Percentiles rank a stretch among this genome's conserved stretches.
Conservation (phyloP, 768 basidiomycete genomes). For the Crepidotus variabilis region DNA sequence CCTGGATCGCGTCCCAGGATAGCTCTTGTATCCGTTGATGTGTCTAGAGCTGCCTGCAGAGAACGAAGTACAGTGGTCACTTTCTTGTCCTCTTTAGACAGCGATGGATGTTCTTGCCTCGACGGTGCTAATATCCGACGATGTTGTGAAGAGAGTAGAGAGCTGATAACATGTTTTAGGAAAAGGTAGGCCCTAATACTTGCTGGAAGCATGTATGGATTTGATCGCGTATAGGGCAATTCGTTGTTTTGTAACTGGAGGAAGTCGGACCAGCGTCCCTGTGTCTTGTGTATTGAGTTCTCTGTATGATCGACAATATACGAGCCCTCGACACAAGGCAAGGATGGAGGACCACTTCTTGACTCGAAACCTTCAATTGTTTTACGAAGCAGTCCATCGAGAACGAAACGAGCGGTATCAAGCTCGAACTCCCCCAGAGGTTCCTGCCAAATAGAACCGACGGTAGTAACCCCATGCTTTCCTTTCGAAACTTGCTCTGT, state of each 20-base stretch:
- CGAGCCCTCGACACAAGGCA: constrained; percentile 2
- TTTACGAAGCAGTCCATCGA: constrained; percentile 45
- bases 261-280: constrained; percentile 44
- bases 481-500: constrained; percentile 2
- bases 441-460: constrained; percentile 3
- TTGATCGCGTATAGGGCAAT: constrained; percentile 36
- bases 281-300: constrained; percentile 3
- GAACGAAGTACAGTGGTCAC: background rate
- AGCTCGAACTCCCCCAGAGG: constrained; percentile 49
- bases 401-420: constrained; percentile 55
- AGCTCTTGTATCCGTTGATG: constrained; percentile 43
- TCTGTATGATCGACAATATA: constrained; percentile 1
- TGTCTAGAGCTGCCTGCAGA: constrained; percentile 27
- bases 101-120: background rate
- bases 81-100: background rate
- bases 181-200: constrained; percentile 55
- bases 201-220: constrained; percentile 48
- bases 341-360: constrained; percentile 10
- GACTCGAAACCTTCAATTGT: constrained; percentile 30
- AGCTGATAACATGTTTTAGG: constrained; percentile 32
- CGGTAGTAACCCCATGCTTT: constrained; percentile 4
- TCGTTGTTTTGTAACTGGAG: constrained; percentile 59
- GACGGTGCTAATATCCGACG: background rate
- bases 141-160: constrained; percentile 1
- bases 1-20: constrained; percentile 58